phyloP scores from a whole-genome alignment of 306 rosid species.

The Acacia confusa region DNA sequence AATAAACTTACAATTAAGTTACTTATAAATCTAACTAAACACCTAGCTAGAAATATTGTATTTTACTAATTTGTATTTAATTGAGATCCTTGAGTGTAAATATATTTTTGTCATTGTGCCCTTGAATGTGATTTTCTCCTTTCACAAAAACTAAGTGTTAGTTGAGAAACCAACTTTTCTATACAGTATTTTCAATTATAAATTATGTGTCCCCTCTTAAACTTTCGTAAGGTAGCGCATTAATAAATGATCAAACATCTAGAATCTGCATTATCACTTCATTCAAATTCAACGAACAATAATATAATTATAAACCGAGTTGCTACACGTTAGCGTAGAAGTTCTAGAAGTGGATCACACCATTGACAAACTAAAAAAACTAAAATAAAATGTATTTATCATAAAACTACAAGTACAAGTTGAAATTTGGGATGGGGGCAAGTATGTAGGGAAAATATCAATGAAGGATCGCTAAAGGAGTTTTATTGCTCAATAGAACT shows the following conservation, averaged over 20 bases:
- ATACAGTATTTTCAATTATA: too few species aligned
- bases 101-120: neutral
- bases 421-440: too few species aligned
- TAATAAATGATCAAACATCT: neutral
- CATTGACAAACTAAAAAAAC: neutral
- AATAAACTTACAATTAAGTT: too few species aligned
- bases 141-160: neutral
- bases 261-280: neutral
- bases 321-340: neutral
- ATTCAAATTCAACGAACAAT: neutral
- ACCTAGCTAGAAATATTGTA: too few species aligned
- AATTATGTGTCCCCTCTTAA: neutral
- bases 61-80: neutral
- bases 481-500: neutral
- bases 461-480: neutral
- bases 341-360: neutral
- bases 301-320: neutral
- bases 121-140: neutral
- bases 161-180: too few species aligned
- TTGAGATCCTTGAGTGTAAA: neutral
- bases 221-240: neutral
- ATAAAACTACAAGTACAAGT: too few species aligned
- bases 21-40: neutral
- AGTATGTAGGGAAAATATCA: neutral
- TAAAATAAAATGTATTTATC: neutral